phyloP scores from a whole-genome alignment of 2,329 filamentous ascomycete species.

The Penicillium sp. region DNA sequence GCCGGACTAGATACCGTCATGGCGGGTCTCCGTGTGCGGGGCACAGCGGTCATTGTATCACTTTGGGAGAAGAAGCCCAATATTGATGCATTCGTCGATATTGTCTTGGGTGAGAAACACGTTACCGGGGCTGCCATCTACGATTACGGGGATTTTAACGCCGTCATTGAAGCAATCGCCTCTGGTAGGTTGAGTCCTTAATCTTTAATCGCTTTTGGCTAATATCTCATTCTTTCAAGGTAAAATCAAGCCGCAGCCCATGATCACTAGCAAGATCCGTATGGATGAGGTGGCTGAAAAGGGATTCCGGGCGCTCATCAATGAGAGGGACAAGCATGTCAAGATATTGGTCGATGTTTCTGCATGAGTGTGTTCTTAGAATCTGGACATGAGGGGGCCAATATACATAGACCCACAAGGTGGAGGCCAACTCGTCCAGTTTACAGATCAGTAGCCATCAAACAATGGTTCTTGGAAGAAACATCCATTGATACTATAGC shows the following conservation, averaged over 20 bases:
- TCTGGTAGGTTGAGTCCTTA: slow-evolving; percentile 28
- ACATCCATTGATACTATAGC: too few relatives aligned
- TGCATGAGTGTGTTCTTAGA: slow-evolving; percentile 6
- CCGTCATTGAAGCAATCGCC: slow-evolving; percentile 53
- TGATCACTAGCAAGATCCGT: slow-evolving; percentile 61
- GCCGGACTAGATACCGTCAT: slow-evolving; percentile 49
- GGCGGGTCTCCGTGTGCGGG: slow-evolving; percentile 52
- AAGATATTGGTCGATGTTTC: slow-evolving; percentile 56
- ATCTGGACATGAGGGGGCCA: too few relatives aligned
- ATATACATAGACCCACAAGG: too few relatives aligned
- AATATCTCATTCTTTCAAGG: slow-evolving; percentile 37
- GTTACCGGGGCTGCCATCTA: slow-evolving; percentile 51
- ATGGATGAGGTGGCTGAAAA: slow-evolving; percentile 58
- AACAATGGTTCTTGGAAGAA: too few relatives aligned
- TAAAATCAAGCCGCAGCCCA: slow-evolving; percentile 52
- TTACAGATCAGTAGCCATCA: too few relatives aligned
- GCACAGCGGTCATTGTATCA: slow-evolving; percentile 61
- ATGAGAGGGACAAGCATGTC: slow-evolving; percentile 62
- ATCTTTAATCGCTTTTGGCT: not conserved
- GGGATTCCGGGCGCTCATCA: slow-evolving; percentile 57
- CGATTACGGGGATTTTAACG: slow-evolving; percentile 55
- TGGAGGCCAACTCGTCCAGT: too few relatives aligned
- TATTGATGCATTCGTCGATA: slow-evolving; percentile 51
- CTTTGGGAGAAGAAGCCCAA: slow-evolving; percentile 59
- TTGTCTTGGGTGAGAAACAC: slow-evolving; percentile 54